Evolutionary conservation across 768 basidiomycete genomes (phyloP).

Genomic region (Mycena epipterygia): DNA sequence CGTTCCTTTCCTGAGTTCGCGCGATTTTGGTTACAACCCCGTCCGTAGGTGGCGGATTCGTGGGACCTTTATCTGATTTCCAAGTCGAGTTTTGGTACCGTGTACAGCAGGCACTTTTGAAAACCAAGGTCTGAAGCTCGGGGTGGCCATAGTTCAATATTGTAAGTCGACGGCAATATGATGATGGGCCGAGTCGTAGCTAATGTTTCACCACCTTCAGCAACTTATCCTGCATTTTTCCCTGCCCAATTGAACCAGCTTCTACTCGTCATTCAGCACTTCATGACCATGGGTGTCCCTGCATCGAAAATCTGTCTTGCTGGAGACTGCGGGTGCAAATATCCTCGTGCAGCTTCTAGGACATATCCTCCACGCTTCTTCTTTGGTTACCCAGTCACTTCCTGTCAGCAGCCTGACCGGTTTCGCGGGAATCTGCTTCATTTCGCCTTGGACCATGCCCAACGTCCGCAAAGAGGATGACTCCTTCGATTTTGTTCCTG

Average conservation of each 20-base stretch:
- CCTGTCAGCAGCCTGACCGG: neutral
- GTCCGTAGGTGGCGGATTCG: conserved; percentile 16
- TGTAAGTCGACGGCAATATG: neutral
- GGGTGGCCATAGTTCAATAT: conserved; percentile 21
- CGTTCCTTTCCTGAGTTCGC: neutral
- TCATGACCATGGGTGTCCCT: conserved; percentile 28
- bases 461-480: neutral
- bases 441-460: conserved; percentile 24
- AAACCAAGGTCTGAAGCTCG: conserved; percentile 1
- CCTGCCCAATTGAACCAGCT: conserved; percentile 38
- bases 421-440: conserved; percentile 25
- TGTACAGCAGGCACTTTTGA: conserved; percentile 3
- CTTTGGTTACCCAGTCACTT: conserved; percentile 9
- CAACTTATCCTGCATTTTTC: conserved; percentile 24
- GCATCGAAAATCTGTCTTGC: conserved; percentile 37
- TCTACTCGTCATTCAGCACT: conserved; percentile 25
- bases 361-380: conserved; percentile 33
- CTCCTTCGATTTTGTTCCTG: conserved; percentile 14
- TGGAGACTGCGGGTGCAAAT: conserved; percentile 40
- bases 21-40: neutral
- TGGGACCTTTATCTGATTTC: conserved; percentile 23
- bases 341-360: conserved; percentile 33
- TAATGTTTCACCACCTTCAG: neutral
- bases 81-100: conserved; percentile 29
- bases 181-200: too few relatives aligned